Base-by-base conservation (phyloP, 805 yeast genomes). In the Ogataea minuta region DNA sequence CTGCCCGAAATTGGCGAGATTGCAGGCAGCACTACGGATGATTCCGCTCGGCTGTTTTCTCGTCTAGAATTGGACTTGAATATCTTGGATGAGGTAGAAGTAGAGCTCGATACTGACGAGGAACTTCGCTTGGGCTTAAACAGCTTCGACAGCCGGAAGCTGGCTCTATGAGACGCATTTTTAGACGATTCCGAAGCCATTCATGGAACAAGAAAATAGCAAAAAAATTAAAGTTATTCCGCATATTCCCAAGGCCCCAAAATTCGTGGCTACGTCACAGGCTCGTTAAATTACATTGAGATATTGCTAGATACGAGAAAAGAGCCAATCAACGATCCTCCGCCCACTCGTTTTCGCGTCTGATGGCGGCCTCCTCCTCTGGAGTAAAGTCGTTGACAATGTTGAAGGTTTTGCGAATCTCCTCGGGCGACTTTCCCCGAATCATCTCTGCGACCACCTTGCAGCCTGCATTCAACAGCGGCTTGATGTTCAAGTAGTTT, bases 261-360 rank as follows among this genome's bases (percentile, higher is more conserved):
- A 23, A 32, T 23, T 2, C 14, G 36, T 23, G 11, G 25, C 17
- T 28, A 19, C 21, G 5, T 6, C 8, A n/a, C n/a, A 14, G 19
- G 5, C 8, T 15, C 19, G 16, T 6, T 14, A 15, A 28, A 16
- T 11, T n/a, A 14, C 20, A 16, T 14, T 28, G 12, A 15, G 31
- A 6, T 28, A 25, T 11, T 19, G 21, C 8, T 19, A 19, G 21
- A 19, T 6, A 19, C 21, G 28, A 9, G 14, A 19, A 6, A 19
- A 19, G 8, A 19, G 31, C 17, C 7, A 28, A 4, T 54, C 58
- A 82, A 60, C 91, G 83, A 57, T 84, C 91, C 57, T 84, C 93
- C 16, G 95, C 95, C 95, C 95, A 85, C 62, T 85, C 95, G 56
- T 85, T 85, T 62, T 85, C 95, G 63, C 89, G 78, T 59, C 84